Evolutionary conservation across 106 monocot genomes (phyloP).

Genomic region (Gastrodia elata): DNA sequence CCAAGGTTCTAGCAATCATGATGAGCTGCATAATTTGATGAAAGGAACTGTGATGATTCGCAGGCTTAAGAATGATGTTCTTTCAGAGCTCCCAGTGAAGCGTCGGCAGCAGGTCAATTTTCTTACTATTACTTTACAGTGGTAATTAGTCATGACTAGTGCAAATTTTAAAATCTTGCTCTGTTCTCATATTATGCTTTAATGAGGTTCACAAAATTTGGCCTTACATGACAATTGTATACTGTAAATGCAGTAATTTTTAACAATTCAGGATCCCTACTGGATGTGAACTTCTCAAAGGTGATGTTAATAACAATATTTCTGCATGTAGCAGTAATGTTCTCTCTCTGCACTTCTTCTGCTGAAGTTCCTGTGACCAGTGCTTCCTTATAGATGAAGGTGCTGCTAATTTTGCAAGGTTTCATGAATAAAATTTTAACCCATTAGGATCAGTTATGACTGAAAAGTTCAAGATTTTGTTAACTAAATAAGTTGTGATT

Average conservation of each 20-base stretch:
- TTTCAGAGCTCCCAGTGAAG: slow-evolving; percentile 76
- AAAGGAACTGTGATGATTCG: slow-evolving; percentile 97
- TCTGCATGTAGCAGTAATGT: not conserved
- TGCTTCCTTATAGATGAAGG: too few species aligned
- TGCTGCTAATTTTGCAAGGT: too few species aligned
- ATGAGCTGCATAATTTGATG: slow-evolving; percentile 94
- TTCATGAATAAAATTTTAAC: too few species aligned
- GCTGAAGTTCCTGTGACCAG: too few species aligned
- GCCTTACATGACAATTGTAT: not conserved
- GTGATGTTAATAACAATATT: not conserved
- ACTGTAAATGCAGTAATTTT: not conserved
- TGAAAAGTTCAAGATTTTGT: too few species aligned
- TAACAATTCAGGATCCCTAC: not conserved
- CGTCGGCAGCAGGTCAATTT: slow-evolving; percentile 80
- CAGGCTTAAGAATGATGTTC: slow-evolving; percentile 90
- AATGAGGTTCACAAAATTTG: not conserved
- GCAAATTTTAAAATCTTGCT: not conserved
- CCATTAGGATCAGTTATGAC: too few species aligned
- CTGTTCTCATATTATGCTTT: not conserved
- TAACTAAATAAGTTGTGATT: too few species aligned
- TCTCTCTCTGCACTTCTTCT: too few species aligned
- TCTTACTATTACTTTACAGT: not conserved
- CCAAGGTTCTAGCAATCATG: slow-evolving; percentile 97
- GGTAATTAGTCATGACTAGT: not conserved
- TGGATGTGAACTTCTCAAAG: not conserved